These are phyloP conservation scores for Sporisorium exsertum DNA, from an alignment of 1,284 basidiomycete genomes.

Conservation along the genomic window DNA sequence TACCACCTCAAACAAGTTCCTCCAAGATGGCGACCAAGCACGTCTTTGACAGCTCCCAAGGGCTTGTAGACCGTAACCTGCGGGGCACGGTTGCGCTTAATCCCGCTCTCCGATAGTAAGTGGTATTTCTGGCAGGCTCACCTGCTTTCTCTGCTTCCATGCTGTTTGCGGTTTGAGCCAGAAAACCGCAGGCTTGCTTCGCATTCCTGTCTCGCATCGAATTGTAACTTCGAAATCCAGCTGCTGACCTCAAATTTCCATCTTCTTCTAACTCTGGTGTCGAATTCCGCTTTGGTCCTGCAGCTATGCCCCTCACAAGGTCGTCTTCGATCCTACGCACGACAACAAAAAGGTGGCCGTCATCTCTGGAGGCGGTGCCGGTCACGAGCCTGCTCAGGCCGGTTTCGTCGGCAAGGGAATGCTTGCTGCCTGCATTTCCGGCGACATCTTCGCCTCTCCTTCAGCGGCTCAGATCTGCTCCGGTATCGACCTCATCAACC, in stretches of 20 bases:
- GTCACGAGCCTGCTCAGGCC: slow-evolving; percentile 71
- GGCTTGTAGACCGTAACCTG: slow-evolving; percentile 66
- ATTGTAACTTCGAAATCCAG: not conserved
- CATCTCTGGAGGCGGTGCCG: slow-evolving; percentile 71
- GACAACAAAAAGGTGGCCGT: slow-evolving; percentile 71
- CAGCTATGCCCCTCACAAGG: slow-evolving; percentile 66
- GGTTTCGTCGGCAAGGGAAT: slow-evolving; percentile 71
- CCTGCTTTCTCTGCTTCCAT: not conserved
- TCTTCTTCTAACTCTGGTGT: not conserved
- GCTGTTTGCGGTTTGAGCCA: not conserved
- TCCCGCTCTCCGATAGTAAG: slow-evolving; percentile 64
- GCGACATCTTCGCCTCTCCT: slow-evolving; percentile 73
- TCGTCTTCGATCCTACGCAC: slow-evolving; percentile 66
- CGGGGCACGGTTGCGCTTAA: slow-evolving; percentile 65
- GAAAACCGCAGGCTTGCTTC: not conserved
- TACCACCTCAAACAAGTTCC: not conserved
- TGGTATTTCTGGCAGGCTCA: not conserved
- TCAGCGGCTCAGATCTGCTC: slow-evolving; percentile 71
- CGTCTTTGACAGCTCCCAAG: slow-evolving; percentile 63
- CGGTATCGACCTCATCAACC: slow-evolving; percentile 71
- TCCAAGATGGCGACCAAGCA: slow-evolving; percentile 67
- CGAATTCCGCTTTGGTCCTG: not conserved
- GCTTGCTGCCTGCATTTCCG: slow-evolving; percentile 71
- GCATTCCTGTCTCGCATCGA: not conserved
- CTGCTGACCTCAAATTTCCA: not conserved